Conservation (phyloP, 2,329 filamentous ascomycete species). For the Colletotrichum magnum region DNA sequence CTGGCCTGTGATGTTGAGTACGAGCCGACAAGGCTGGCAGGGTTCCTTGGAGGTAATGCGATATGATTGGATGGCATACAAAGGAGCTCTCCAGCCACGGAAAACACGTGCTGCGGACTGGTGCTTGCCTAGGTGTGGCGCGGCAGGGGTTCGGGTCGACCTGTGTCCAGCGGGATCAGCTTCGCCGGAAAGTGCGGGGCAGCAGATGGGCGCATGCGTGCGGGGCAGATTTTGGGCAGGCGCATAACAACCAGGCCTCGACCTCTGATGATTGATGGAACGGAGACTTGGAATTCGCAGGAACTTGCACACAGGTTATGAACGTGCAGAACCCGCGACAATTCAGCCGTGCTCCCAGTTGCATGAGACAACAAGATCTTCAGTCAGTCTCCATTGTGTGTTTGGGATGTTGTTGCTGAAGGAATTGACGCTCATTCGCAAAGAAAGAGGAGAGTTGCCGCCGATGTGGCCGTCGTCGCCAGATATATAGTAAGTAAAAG, state of each 20-base stretch:
- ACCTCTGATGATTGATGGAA: background rate
- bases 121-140: slow-evolving; percentile 14
- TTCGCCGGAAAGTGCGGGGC: slow-evolving; percentile 25
- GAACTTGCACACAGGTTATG: slow-evolving; percentile 26
- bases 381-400: background rate
- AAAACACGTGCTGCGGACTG: background rate
- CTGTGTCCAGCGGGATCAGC: too few relatives aligned
- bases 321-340: slow-evolving; percentile 23
- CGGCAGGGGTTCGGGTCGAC: slow-evolving; percentile 19
- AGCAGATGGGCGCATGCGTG: slow-evolving; percentile 29
- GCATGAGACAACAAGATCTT: background rate
- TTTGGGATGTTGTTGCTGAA: background rate
- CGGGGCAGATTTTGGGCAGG: slow-evolving; percentile 29
- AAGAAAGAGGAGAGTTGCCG: background rate
- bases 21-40: slow-evolving; percentile 16
- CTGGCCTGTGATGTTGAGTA: slow-evolving; percentile 21
- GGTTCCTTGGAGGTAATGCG: slow-evolving; percentile 17
- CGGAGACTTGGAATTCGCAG: background rate
- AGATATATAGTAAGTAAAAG: too few relatives aligned
- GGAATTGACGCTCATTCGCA: background rate
- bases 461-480: background rate
- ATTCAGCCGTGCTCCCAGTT: background rate
- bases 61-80: slow-evolving; percentile 23
- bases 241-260: background rate
- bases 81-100: slow-evolving; percentile 18